Evolutionary conservation across 1,284 basidiomycete species (phyloP).

Genomic region (Schizopora paradoxa): DNA sequence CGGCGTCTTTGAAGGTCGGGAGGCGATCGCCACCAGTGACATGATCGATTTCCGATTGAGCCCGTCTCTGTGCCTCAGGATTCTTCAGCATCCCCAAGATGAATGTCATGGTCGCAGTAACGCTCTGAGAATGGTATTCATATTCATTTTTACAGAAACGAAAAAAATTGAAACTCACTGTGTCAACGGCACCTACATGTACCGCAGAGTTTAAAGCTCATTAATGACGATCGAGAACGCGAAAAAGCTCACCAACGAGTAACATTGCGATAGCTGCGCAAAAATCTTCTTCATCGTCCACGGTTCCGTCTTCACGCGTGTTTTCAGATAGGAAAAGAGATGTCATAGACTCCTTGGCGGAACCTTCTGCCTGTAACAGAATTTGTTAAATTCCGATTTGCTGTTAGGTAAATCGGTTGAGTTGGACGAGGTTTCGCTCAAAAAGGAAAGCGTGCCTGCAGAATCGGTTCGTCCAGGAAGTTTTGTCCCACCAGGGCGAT

Average conservation of each 20-base stretch:
- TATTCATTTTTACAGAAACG: too few species aligned
- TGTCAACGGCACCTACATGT: constrained; percentile 40
- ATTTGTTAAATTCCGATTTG: too few species aligned
- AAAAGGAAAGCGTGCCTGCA: too few species aligned
- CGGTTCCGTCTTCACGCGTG: neutral
- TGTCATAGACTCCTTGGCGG: constrained; percentile 11
- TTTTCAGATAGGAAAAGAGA: constrained; percentile 8
- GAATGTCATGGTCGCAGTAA: constrained; percentile 13
- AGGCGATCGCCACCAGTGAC: constrained; percentile 20
- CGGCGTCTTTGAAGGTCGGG: constrained; percentile 20
- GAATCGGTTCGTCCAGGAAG: too few species aligned
- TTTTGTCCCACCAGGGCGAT: too few species aligned
- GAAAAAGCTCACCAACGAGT: too few species aligned
- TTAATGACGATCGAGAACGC: too few species aligned
- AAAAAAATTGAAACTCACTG: constrained; percentile 29
- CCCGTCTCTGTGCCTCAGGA: constrained; percentile 15
- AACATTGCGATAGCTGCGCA: too few species aligned
- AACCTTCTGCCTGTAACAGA: constrained; percentile 11
- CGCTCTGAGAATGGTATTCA: neutral
- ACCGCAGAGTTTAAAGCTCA: too few species aligned
- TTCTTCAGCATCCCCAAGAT: constrained; percentile 16
- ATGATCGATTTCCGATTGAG: constrained; percentile 18
- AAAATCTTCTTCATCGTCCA: constrained; percentile 5
- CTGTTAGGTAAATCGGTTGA: too few species aligned
- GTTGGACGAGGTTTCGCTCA: too few species aligned